Evolutionary conservation across 805 yeast species (phyloP).

Genomic region (Cyberlindnera nakhonratchasimensis): DNA sequence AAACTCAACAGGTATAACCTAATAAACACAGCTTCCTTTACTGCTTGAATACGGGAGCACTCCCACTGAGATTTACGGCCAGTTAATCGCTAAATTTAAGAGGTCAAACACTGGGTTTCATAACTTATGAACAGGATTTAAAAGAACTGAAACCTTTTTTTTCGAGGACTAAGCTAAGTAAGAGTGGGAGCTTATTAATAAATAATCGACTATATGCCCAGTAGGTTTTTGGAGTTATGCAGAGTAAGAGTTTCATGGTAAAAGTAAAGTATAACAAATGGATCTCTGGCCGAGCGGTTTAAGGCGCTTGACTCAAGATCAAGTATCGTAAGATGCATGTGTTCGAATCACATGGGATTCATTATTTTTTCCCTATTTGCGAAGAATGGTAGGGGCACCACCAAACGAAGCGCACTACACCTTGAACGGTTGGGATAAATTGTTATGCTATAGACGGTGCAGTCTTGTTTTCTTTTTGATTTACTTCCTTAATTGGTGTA

Average conservation of each 20-base stretch:
- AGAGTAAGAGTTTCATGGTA: not conserved
- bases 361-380: conserved; percentile 12
- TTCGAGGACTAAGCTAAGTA: too few relatives aligned
- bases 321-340: conserved; percentile 24
- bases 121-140: too few relatives aligned
- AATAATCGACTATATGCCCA: not conserved
- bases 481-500: not conserved
- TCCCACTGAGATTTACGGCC: too few relatives aligned
- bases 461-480: not conserved
- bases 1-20: too few relatives aligned
- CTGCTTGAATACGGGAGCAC: too few relatives aligned
- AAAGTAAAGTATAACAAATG: conserved; percentile 5
- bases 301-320: conserved; percentile 26
- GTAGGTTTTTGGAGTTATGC: not conserved
- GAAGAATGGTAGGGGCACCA: conserved; percentile 5
- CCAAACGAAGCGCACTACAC: not conserved
- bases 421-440: not conserved
- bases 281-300: conserved; percentile 26
- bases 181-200: too few relatives aligned
- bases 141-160: too few relatives aligned
- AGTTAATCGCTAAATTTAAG: too few relatives aligned
- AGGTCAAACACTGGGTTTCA: too few relatives aligned
- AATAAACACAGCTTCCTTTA: too few relatives aligned
- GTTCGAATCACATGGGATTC: conserved; percentile 25
- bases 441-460: too few relatives aligned